These are phyloP conservation scores for Leccinum ponderosum DNA, from an alignment of 1,284 basidiomycete species.

Conservation along the genomic window DNA sequence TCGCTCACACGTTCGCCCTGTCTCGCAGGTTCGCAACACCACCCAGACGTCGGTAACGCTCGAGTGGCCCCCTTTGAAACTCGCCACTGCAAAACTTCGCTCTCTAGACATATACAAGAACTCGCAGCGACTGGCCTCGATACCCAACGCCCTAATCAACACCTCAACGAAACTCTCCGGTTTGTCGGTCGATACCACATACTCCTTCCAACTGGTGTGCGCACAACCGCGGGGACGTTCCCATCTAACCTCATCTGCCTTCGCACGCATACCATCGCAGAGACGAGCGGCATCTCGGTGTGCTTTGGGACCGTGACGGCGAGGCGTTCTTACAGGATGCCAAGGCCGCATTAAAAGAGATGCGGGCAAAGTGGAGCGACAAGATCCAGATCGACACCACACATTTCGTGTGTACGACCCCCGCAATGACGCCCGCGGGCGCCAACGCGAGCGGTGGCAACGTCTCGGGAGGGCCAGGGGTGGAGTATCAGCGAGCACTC, in stretches of 20 bases:
- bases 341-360: conserved; percentile 75
- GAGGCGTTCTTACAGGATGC: conserved; percentile 73
- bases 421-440: conserved; percentile 64
- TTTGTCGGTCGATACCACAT: conserved; percentile 84
- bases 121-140: conserved; percentile 81
- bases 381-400: conserved; percentile 96
- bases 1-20: neutral
- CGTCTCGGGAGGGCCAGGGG: conserved; percentile 58
- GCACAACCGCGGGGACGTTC: conserved; percentile 87
- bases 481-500: conserved; percentile 89
- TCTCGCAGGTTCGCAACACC: conserved; percentile 75
- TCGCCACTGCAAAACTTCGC: conserved; percentile 83
- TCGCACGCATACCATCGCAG: conserved; percentile 89
- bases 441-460: conserved; percentile 51
- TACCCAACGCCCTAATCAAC: conserved; percentile 79
- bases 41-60: conserved; percentile 94
- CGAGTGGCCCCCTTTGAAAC: conserved; percentile 86
- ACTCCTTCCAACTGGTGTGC: conserved; percentile 91
- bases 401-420: conserved; percentile 93
- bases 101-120: conserved; percentile 92
- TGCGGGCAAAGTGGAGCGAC: conserved; percentile 84
- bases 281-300: conserved; percentile 90
- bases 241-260: conserved; percentile 81
- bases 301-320: conserved; percentile 91
- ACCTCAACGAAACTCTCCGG: conserved; percentile 91